Evolutionary conservation across 2,329 filamentous ascomycete genomes (phyloP).

Genomic region (Trichophaea hybrida): DNA sequence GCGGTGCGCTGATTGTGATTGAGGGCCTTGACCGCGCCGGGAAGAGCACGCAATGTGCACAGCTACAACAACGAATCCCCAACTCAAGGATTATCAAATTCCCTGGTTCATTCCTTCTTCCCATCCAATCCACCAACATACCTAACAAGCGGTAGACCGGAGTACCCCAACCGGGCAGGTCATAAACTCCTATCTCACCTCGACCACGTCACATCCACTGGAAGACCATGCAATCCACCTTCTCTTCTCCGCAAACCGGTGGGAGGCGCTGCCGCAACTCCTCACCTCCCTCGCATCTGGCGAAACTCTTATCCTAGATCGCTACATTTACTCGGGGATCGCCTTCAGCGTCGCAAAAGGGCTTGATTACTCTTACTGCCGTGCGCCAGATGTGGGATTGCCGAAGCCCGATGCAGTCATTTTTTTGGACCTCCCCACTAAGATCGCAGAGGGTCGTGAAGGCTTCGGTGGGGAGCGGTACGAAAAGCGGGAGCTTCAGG

Average conservation of each 20-base stretch:
- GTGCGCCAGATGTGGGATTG: slow-evolving; percentile 69
- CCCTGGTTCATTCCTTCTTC: slow-evolving; percentile 38
- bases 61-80: slow-evolving; percentile 44
- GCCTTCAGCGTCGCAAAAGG: slow-evolving; percentile 85
- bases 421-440: slow-evolving; percentile 68
- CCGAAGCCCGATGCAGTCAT: slow-evolving; percentile 76
- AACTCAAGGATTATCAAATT: slow-evolving; percentile 48
- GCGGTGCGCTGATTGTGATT: slow-evolving; percentile 63
- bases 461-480: slow-evolving; percentile 84
- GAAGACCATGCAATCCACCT: slow-evolving; percentile 85
- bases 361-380: slow-evolving; percentile 55
- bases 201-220: slow-evolving; percentile 44
- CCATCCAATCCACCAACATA: not conserved
- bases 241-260: slow-evolving; percentile 79
- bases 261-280: slow-evolving; percentile 43
- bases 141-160: slow-evolving; percentile 43
- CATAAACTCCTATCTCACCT: slow-evolving; percentile 70
- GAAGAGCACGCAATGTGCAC: slow-evolving; percentile 77
- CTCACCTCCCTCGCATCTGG: slow-evolving; percentile 43
- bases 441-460: slow-evolving; percentile 58
- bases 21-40: slow-evolving; percentile 83
- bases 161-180: slow-evolving; percentile 72
- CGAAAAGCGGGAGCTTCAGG: slow-evolving; percentile 71
- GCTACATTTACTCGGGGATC: slow-evolving; percentile 89
- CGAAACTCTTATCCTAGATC: slow-evolving; percentile 67